Base-by-base conservation (phyloP, 2,329 filamentous ascomycete species). In the Nemania bipapillata region DNA sequence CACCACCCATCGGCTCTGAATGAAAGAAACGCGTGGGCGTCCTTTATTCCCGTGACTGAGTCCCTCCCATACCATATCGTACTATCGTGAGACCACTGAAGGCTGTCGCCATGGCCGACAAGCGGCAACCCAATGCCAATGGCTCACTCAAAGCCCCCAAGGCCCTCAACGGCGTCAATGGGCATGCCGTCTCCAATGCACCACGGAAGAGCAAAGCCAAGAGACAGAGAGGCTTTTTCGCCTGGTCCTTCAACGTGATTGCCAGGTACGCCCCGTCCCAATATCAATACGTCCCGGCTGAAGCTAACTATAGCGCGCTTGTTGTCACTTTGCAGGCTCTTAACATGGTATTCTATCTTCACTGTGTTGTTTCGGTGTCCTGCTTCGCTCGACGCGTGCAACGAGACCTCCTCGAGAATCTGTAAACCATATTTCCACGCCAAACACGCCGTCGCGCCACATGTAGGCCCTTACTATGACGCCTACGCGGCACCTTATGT, bases 361-460 rank as follows among this genome's bases (percentile, higher is more conserved):
- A 96, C 92, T 26, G 83, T 96, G 63, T 81, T 95, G 67, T 92
- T 99, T 79, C 89, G 91, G 69, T 99, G 95, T 79, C 95, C 95
- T 12, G 84, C 89, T 2, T 88, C 87, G 8, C 81, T 90, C 68
- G 86, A 90, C 30, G 86, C 88, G 28, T 87, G 96, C 76, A 87
- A 88, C 74, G 87, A 91, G 28, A 81, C 85, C 32, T 92, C 93
- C 1, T 92, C 94, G 0, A 86, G 83, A 71, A 87, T 98, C 70
- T 99, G 96, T 86, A 90, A 90, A 76, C 90, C 92, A 9, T 97
- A 97, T 86, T 86, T 91, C 83, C 81, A 89, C 81, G 74, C 89
- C 83, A 83, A 90, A 85, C 81, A 85, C 22, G 77, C 82, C 65
- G 83, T 94, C 68, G 82, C 88, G 28, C 96, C 96, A 3, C 91